Base-by-base conservation (phyloP, 1,284 basidiomycete species). In the Taiwanofungus camphoratus region DNA sequence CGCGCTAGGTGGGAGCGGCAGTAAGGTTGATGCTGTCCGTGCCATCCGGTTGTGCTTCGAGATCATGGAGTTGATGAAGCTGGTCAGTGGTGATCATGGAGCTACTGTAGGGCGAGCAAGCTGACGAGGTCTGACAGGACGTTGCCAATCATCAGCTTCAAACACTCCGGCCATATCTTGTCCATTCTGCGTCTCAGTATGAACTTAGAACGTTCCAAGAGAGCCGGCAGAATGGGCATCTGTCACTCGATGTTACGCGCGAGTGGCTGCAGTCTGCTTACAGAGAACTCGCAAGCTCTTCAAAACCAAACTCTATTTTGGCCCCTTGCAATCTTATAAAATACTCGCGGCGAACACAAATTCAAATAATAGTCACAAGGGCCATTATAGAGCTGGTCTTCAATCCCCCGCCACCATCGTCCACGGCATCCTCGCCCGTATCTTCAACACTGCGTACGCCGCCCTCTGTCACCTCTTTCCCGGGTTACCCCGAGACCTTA, bases 141-240 rank as follows among this genome's bases (percentile, higher is more conserved):
- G 92, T 95, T 53, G 92, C 92, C 30, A 96, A 96, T 61, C 92
- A 95, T 65, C 92, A 95, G 67, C 77, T 95, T 16, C 86, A 92
- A 60, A 83, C 87, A 22, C 74, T 93, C 13, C 83, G 91, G 43
- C 88, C 90, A 13, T 90, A 84, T 66, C 76, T 96, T 47, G 76
- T 91, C 53, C 79, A 84, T 49, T 83, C 84, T 26, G 86, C 92
- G 0, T 81, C 82, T 30, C 77, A 83, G 36, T 91, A 90, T 57
- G 92, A 95, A 64, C 74, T 83, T 52, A 78, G 79, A 53, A 82
- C 82, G 45, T 91, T 94, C 67, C 76, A 79, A 59, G 75, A 77
- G 51, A 69, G 68, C 57, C 65, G 67, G 56, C 74, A 73, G 50
- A 60, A 62, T 39, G 65, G 70, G 48, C 55, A 62, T 19, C 64